phyloP scores from a whole-genome alignment of 352 stramenopile species.

The Globisporangium ultimum region DNA sequence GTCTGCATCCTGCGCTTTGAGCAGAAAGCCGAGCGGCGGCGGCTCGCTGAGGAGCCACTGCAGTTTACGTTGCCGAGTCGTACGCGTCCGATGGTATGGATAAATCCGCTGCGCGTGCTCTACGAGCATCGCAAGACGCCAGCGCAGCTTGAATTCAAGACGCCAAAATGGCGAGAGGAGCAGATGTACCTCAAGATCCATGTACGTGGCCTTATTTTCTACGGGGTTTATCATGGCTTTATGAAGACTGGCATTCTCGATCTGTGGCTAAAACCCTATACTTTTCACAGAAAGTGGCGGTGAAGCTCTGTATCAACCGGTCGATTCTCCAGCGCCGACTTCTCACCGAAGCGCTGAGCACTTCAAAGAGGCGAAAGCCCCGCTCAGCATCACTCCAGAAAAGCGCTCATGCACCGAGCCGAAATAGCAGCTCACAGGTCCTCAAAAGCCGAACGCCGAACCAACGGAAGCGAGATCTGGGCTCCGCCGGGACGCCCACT shows the following conservation, averaged over 20 bases:
- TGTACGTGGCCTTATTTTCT: constrained; percentile 20
- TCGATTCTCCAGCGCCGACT: constrained; percentile 11
- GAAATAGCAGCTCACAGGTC: background rate
- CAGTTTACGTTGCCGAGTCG: constrained; percentile 44
- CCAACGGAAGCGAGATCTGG: background rate
- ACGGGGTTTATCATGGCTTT: too few relatives aligned
- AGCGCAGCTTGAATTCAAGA: constrained; percentile 38
- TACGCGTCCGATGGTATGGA: constrained; percentile 10
- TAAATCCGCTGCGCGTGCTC: constrained; percentile 24
- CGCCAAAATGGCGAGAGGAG: constrained; percentile 37
- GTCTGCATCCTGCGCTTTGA: constrained; percentile 53
- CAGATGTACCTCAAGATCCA: constrained; percentile 43
- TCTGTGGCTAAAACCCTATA: too few relatives aligned
- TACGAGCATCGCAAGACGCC: constrained; percentile 42
- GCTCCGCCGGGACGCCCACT: background rate
- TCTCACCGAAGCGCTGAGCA: constrained; percentile 6
- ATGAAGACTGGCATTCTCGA: too few relatives aligned
- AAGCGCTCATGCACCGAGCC: background rate
- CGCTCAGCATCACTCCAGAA: constrained; percentile 2
- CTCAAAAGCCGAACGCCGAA: background rate
- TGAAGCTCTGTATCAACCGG: constrained; percentile 25
- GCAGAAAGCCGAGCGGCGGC: constrained; percentile 34
- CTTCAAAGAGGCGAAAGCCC: constrained; percentile 9
- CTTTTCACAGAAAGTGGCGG: constrained; percentile 25
- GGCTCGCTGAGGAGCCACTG: constrained; percentile 26